A percentile compares a stretch with the other conserved stretches of the same genome.
These are phyloP conservation scores for Amaranthus palmeri DNA, from an alignment of 148 eudicot species.

Conservation along the genomic window DNA sequence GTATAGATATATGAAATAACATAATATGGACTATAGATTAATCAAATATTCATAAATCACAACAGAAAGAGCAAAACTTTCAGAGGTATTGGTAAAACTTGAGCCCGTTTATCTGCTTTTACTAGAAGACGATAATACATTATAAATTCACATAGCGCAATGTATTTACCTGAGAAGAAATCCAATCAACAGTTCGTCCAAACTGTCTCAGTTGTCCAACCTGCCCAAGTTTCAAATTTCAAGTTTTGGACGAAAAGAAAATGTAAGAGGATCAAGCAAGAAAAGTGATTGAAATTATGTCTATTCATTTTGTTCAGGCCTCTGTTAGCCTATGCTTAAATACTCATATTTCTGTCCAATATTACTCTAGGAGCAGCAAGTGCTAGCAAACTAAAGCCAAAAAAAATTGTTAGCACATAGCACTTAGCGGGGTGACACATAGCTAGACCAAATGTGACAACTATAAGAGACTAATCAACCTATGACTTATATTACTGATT, in stretches of 20 bases:
- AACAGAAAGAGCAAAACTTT: not conserved
- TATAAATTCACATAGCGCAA: not conserved
- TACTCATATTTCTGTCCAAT: no score
- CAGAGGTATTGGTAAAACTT: not conserved
- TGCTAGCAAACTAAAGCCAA: not conserved
- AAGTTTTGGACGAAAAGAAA: not conserved
- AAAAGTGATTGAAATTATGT: not conserved
- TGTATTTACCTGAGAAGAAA: conserved; percentile 52
- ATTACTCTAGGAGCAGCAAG: not conserved
- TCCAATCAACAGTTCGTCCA: conserved; percentile 60
- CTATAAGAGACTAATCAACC: no score
- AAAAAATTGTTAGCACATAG: not conserved
- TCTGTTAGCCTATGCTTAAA: no score
- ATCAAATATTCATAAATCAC: not conserved
- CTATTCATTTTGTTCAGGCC: not conserved
- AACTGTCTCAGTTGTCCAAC: conserved; percentile 68
- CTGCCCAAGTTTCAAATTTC: conserved; percentile 37
- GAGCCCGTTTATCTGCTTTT: not conserved
- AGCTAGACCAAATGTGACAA: no score
- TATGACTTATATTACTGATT: no score
- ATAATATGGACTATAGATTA: not conserved
- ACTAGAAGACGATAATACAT: not conserved
- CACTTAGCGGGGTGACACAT: no score
- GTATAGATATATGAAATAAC: not conserved
- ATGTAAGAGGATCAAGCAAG: not conserved